Base-by-base conservation (phyloP, 1,284 basidiomycete species). In the Neotropicomus parvogracilis region DNA sequence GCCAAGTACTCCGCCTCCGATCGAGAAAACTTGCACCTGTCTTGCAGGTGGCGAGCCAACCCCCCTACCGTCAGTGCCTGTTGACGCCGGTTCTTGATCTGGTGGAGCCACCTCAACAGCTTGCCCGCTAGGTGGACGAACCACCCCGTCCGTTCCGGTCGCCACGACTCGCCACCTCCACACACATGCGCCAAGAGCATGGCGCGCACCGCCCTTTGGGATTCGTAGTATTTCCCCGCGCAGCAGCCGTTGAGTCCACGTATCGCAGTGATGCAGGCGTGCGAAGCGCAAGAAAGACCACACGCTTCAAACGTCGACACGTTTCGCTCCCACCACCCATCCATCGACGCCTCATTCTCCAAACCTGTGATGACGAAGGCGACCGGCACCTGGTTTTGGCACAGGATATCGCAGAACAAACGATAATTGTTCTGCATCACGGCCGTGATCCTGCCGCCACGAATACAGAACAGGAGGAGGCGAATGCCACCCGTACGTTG, bases 381-480 rank as follows among this genome's bases (percentile, higher is more conserved):
- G 38, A 70, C 56, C 0, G 70, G 70, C 6, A 71, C 65, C 17
- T 60, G 43, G 27, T 52, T 54, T 31, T 63, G 55, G 38, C 68
- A 71, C 20, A 71, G 57, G 29, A 64, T 62, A 0, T 61, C 52
- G 26, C 48, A 54, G 50, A 72, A 71, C 32, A 71, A 33, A 12
- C 49, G 55, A 57, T 66, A 73, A 37, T 71, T 71, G 50, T 58
- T 54, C 17, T 67, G 59, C 48, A 55, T 50, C 35, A 59, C 59
- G 2, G 60, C 54, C 0, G 58, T 62, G 46, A 74, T 67, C 44
- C 68, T 62, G 4, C 64, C 52, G 4, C 60, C 64, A 11, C 68
- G 61, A 34, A 72, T 59, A 44, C 63, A 66, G 38, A 68, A 72
- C 11, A 72, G 54, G 29, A 72, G 60, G 35, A 72, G 68, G 43